Base-by-base conservation (phyloP, 768 basidiomycete genomes). In the Chalciporus pseudorubinellus region DNA sequence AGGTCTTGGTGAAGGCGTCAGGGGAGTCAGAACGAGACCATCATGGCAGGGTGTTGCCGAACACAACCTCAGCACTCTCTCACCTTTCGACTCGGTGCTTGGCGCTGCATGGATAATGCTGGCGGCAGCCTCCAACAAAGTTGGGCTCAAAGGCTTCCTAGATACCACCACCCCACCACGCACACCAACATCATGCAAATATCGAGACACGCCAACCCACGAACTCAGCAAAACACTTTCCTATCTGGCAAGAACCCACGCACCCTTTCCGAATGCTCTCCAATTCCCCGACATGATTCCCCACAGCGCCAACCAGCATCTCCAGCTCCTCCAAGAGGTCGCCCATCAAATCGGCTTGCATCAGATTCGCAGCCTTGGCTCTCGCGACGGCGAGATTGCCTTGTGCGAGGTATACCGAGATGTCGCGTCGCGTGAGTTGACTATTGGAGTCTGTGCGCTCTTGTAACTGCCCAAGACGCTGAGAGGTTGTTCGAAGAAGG, bases 401-500 rank as follows among this genome's bases (percentile, higher is more conserved):
- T 55, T 84, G 80, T 45, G 79, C 77, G 38, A 91, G 72, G 16
- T 85, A 68, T 12, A 78, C 83, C 6, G 85, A 81, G 51, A 91
- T 84, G 64, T 89, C 87, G 56, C 76, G 76, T 58, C 85, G 77
- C 18, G 78, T 80, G 39, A 87, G 80, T 31, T 75, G 77, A 2
- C 76, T 77, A 60, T 83, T 76, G 6, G 85, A 80, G 56, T 89
- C 85, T 52, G 84, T 80, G 66, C 80, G 81, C 55, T 83, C 81
- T 61, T 87, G 85, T 16, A 87, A 64, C 58, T 89, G 86, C 18
- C 83, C 83, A 24, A 91, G 74, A 45, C 77, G 76, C 56, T 86
- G 83, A 41, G 80, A 79, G 8, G 87, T 78, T 21, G 79, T 72
- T 52, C 83, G 77, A 42, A 90, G 74, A 52, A 86, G 81, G 18